phyloP scores from a whole-genome alignment of 345 rosid genomes.

The Erodium maritimum region DNA sequence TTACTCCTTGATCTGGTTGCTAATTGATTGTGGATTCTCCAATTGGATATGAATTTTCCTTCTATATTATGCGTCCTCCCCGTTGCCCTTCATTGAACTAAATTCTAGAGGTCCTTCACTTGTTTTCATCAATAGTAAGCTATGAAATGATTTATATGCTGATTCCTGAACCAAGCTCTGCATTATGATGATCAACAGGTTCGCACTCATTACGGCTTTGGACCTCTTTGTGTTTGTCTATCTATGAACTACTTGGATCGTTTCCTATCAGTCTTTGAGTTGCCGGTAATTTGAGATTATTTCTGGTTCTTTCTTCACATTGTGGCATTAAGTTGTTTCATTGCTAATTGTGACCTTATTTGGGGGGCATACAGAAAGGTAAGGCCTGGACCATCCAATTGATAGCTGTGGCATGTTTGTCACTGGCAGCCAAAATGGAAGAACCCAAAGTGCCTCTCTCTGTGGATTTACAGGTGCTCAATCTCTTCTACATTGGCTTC shows the following conservation, averaged over 20 bases:
- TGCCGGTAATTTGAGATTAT: slow-evolving; percentile 31
- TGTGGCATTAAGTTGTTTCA: neutral
- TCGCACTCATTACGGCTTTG: slow-evolving; percentile 49
- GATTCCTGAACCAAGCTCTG: neutral
- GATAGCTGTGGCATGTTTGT: slow-evolving; percentile 63
- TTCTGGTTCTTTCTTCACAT: neutral
- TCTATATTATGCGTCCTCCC: too few relatives aligned
- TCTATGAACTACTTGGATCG: slow-evolving; percentile 65
- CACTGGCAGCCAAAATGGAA: slow-evolving; percentile 70
- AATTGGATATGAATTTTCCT: neutral
- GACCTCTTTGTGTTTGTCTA: slow-evolving; percentile 50
- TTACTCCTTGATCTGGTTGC: too few relatives aligned
- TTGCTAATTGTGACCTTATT: slow-evolving; percentile 3
- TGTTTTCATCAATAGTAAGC: too few relatives aligned
- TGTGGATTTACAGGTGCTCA: slow-evolving; percentile 53
- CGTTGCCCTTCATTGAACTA: neutral
- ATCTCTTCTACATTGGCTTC: neutral
- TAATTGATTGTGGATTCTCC: neutral
- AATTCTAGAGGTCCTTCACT: neutral
- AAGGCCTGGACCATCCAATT: slow-evolving; percentile 58
- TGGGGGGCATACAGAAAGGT: slow-evolving; percentile 36
- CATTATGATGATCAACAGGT: slow-evolving; percentile 24
- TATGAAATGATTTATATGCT: neutral
- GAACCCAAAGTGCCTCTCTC: slow-evolving; percentile 53
- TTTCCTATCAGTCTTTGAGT: slow-evolving; percentile 50